A percentile compares a stretch with the other conserved stretches of the same genome.
Conservation (phyloP, 352 stramenopile genomes). For the Phytopythium montanum region DNA sequence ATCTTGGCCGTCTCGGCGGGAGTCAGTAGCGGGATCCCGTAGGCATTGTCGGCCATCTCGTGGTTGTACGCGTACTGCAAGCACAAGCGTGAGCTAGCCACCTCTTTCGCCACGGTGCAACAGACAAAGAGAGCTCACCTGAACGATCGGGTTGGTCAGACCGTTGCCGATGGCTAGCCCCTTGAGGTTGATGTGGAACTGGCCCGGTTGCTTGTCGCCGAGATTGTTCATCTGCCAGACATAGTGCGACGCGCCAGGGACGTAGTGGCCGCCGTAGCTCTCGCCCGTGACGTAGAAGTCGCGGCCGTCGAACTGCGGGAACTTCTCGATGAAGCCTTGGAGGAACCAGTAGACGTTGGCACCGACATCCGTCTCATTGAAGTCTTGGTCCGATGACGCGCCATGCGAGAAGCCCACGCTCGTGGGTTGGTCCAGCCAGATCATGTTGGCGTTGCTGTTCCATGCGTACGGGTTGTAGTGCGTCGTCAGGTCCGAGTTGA, state of each 20-base stretch:
- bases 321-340: conserved; percentile 38
- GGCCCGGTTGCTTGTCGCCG: conserved; percentile 1
- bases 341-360: conserved; percentile 59
- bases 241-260: conserved; percentile 34
- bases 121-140: conserved; percentile 13
- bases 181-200: conserved; percentile 34
- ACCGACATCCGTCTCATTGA: conserved; percentile 32
- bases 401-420: conserved; percentile 40
- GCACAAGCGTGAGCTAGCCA: not conserved
- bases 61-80: conserved; percentile 24
- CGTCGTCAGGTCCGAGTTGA: conserved; percentile 34
- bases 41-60: conserved; percentile 48
- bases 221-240: conserved; percentile 30
- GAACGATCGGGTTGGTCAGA: conserved; percentile 32
- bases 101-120: not conserved
- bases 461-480: conserved; percentile 39
- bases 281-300: conserved; percentile 53
- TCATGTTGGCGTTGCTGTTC: conserved; percentile 44
- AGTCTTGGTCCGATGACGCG: conserved; percentile 25
- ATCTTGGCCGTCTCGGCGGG: conserved; percentile 4
- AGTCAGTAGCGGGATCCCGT: conserved; percentile 36
- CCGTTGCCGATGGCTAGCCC: conserved; percentile 55
- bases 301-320: conserved; percentile 38
- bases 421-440: conserved; percentile 53
- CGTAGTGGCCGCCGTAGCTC: conserved; percentile 52